Evolutionary conservation across 2,329 filamentous ascomycete genomes (phyloP).

Genomic region (Neonectria magnoliae): DNA sequence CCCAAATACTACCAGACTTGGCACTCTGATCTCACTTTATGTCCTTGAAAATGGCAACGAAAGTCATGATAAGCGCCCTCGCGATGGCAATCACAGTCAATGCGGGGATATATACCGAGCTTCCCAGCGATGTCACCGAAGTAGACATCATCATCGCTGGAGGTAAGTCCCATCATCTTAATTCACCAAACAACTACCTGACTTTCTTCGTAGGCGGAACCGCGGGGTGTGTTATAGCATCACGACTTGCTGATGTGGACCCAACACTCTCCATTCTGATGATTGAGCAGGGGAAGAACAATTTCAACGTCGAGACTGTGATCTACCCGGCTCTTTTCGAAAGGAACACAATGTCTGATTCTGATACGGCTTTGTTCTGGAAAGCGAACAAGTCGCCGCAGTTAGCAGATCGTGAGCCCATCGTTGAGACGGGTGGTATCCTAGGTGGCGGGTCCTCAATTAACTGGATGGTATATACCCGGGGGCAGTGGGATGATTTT

Average conservation of each 20-base stretch:
- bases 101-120: not conserved
- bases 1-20: no score
- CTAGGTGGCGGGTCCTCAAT: conserved; percentile 47
- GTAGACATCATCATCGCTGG: conserved; percentile 7
- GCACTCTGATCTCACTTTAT: no score
- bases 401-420: conserved; percentile 35
- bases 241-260: conserved; percentile 42
- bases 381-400: conserved; percentile 1
- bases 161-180: not conserved
- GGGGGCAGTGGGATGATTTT: conserved; percentile 45
- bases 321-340: conserved; percentile 33
- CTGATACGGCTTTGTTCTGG: no score
- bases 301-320: conserved; percentile 40
- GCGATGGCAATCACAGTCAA: conserved; percentile 13
- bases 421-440: conserved; percentile 41
- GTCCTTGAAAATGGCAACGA: no score
- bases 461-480: conserved; percentile 47
- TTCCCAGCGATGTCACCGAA: not conserved
- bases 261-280: conserved; percentile 44
- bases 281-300: conserved; percentile 45
- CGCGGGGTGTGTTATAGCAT: conserved; percentile 45
- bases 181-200: not conserved
- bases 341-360: no score
- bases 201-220: conserved; percentile 42
- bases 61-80: no score